Evolutionary conservation across 2,329 filamentous ascomycete genomes (phyloP), one percentile per base, ranked within the genome.

Genomic region (Fusarium irregulare): DNA sequence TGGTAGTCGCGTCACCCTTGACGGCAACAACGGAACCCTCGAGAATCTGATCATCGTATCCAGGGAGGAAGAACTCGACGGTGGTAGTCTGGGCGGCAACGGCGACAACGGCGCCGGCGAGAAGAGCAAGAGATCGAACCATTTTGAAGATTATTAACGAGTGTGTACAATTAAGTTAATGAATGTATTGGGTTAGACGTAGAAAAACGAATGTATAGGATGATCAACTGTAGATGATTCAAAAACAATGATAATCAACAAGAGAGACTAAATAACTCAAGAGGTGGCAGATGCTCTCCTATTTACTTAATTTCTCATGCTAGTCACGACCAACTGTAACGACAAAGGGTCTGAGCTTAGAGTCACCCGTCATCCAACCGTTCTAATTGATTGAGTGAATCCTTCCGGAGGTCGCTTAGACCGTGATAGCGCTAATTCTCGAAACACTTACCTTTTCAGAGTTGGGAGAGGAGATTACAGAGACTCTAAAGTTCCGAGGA

Each of bases 1-100:
- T 72, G 4, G 79, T 82, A 2, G 79, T 80, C 47, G 75, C 73
- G 11, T 50, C 63, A 12, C 46, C 54, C 34, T 75, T 73, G 60
- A 66, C 78, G 10, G 64, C 68, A 42, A 80, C 48, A 54, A 80
- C 66, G n/a, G 79, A 79, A 32, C 73, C 79, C 10, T 72, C 72
- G 14, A 78, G 49, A 12, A 54, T 45, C 20, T 74, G 62, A 13
- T 66, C 7, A 47, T 77, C 73, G 47, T 60, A 68, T 41, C 68
- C 44, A 28, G 75, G 75, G 45, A 79, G 63, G 28, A 80, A 58
- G 46, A 80, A 60, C 42, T 64, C 62, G 51, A 78, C 70, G 8
- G 74, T 74, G 48, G 75, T 75, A 30, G 73, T 75, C 47, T 78
- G 72, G 32, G 76, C 71, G 51, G 71, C 68, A 46, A 72, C 65